These are phyloP conservation scores for Picea abies DNA, from an alignment of 83 land plant species.

Conservation along the genomic window DNA sequence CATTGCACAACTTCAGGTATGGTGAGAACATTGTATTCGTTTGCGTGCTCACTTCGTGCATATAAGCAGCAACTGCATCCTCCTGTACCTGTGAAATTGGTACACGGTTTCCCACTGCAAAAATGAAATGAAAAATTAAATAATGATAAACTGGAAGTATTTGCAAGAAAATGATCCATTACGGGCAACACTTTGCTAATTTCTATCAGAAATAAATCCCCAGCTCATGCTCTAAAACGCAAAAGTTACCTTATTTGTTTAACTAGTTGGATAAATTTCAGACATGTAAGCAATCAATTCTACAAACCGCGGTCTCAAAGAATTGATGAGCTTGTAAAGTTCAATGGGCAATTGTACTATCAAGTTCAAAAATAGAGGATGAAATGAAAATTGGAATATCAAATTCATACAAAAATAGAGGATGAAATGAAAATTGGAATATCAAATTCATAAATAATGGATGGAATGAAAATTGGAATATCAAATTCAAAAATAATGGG, in stretches of 20 bases:
- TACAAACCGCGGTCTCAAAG: too few species aligned
- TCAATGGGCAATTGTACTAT: too few species aligned
- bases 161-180: conserved; percentile 2
- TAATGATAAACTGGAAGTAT: not conserved
- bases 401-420: not conserved
- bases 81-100: conserved; percentile 51
- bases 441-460: not conserved
- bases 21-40: conserved; percentile 43
- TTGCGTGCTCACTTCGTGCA: conserved; percentile 38
- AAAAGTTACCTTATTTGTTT: not conserved
- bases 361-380: not conserved
- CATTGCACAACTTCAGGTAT: conserved; percentile 34
- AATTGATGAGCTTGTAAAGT: not conserved
- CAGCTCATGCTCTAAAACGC: not conserved
- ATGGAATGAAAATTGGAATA: too few species aligned
- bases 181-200: not conserved
- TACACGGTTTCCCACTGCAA: conserved; percentile 57
- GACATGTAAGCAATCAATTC: not conserved
- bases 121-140: not conserved
- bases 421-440: too few species aligned
- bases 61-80: conserved; percentile 56
- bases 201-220: not conserved
- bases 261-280: not conserved
- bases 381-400: too few species aligned
- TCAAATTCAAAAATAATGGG: not conserved